phyloP scores from a whole-genome alignment of 768 basidiomycete genomes.

The Cyclocybe aegerita region DNA sequence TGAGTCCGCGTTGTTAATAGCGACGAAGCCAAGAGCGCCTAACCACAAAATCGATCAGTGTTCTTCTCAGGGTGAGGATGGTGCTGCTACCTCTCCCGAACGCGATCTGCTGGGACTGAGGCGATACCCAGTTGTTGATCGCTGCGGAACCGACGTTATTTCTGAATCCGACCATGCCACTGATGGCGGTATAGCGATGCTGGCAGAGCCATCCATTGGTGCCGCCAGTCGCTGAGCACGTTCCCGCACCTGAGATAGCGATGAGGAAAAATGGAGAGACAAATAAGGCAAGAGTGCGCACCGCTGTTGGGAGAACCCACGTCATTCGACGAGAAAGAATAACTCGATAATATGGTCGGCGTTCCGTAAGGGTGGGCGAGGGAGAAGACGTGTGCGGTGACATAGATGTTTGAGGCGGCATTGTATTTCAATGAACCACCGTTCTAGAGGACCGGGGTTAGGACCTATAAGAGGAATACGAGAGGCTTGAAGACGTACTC shows the following conservation, averaged over 20 bases:
- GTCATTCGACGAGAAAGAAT: constrained; percentile 48
- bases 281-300: constrained; percentile 10
- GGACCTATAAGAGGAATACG: background rate
- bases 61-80: background rate
- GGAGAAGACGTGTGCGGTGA: constrained; percentile 59
- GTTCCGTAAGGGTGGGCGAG: constrained; percentile 69
- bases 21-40: constrained; percentile 61
- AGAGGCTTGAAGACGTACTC: constrained; percentile 30
- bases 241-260: constrained; percentile 36
- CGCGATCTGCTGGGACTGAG: constrained; percentile 58
- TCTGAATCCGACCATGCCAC: constrained; percentile 66
- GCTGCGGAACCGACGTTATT: constrained; percentile 53
- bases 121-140: constrained; percentile 58
- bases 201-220: constrained; percentile 67
- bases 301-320: constrained; percentile 63
- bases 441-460: constrained; percentile 31
- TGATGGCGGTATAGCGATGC: constrained; percentile 56
- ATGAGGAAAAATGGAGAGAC: background rate
- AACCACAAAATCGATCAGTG: background rate
- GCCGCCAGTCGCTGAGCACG: constrained; percentile 50
- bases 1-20: constrained; percentile 63
- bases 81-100: constrained; percentile 53
- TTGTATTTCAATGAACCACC: constrained; percentile 55
- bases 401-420: constrained; percentile 66
- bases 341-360: constrained; percentile 62